phyloP scores from a whole-genome alignment of 352 stramenopile species.

The Phytophthora kernoviae region DNA sequence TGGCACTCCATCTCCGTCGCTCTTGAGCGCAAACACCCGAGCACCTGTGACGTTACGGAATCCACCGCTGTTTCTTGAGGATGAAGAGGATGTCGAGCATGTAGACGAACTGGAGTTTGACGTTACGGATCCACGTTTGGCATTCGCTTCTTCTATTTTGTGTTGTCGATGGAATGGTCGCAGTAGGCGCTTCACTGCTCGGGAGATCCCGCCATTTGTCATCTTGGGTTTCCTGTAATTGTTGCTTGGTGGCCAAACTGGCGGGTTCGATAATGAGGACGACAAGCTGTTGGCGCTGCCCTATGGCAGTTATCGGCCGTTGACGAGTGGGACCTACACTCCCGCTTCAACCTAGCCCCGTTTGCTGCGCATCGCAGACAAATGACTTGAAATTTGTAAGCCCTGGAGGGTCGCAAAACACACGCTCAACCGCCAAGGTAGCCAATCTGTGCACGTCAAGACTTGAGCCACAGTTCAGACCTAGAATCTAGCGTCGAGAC shows the following conservation, averaged over 20 bases:
- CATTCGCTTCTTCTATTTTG: slow-evolving; percentile 6
- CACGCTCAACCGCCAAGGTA: background rate
- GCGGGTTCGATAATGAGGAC: slow-evolving; percentile 30
- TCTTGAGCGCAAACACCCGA: slow-evolving; percentile 30
- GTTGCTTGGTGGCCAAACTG: slow-evolving; percentile 1
- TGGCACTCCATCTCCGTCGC: slow-evolving; percentile 13
- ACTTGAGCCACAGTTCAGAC: no score
- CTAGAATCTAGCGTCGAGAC: no score
- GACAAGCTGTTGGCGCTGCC: background rate
- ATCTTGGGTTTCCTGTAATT: slow-evolving; percentile 11
- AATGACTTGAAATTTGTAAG: background rate
- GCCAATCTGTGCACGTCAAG: background rate
- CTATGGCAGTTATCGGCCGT: slow-evolving; percentile 13
- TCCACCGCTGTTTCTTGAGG: slow-evolving; percentile 23
- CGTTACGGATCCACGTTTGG: slow-evolving; percentile 20
- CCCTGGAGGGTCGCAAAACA: background rate
- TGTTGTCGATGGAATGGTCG: slow-evolving; percentile 44
- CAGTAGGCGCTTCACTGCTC: slow-evolving; percentile 43
- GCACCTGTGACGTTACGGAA: slow-evolving; percentile 9
- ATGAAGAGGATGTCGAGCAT: slow-evolving; percentile 34
- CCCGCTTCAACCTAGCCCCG: slow-evolving; percentile 6
- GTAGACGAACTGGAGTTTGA: slow-evolving; percentile 31
- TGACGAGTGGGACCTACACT: slow-evolving; percentile 24
- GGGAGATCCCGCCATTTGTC: slow-evolving; percentile 42
- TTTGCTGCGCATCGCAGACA: slow-evolving; percentile 1